Conservation (phyloP, 768 basidiomycete genomes). For the Suillus weaverae region DNA sequence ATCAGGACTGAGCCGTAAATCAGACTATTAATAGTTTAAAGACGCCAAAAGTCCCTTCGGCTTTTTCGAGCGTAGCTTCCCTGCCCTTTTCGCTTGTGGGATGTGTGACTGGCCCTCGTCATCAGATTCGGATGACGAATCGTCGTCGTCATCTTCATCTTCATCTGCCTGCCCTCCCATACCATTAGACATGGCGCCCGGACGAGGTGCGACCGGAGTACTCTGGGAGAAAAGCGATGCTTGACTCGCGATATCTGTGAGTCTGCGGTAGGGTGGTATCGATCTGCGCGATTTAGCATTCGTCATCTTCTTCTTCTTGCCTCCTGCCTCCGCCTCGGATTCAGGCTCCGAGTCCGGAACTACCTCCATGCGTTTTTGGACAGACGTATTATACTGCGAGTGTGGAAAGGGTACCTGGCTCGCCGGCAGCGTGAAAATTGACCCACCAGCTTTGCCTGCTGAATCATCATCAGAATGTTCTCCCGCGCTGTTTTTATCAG, state of each 20-base stretch:
- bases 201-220: conserved; percentile 27
- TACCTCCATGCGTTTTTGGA: conserved; percentile 14
- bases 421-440: conserved; percentile 52
- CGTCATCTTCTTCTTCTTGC: conserved; percentile 18
- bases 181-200: conserved; percentile 28
- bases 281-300: conserved; percentile 14
- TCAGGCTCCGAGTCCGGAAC: conserved; percentile 24
- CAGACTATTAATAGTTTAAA: not conserved
- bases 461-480: conserved; percentile 3
- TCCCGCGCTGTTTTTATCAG: conserved; percentile 4
- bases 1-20: not conserved
- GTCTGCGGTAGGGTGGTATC: conserved; percentile 39
- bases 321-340: conserved; percentile 40
- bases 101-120: conserved; percentile 49
- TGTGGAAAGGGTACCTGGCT: conserved; percentile 57
- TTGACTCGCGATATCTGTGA: conserved; percentile 51
- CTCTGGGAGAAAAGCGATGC: conserved; percentile 36
- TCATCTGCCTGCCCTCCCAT: conserved; percentile 8
- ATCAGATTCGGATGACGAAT: conserved; percentile 39
- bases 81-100: conserved; percentile 57
- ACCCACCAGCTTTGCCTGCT: conserved; percentile 12
- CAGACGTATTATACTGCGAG: conserved; percentile 41
- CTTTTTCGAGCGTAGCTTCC: conserved; percentile 33
- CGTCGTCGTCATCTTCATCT: conserved; percentile 32
- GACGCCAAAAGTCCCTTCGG: conserved; percentile 17